Percentiles rank a stretch among this genome's conserved stretches.
phyloP scores from a whole-genome alignment of 2,329 filamentous ascomycete species.

The Pleomassaria siparia region DNA sequence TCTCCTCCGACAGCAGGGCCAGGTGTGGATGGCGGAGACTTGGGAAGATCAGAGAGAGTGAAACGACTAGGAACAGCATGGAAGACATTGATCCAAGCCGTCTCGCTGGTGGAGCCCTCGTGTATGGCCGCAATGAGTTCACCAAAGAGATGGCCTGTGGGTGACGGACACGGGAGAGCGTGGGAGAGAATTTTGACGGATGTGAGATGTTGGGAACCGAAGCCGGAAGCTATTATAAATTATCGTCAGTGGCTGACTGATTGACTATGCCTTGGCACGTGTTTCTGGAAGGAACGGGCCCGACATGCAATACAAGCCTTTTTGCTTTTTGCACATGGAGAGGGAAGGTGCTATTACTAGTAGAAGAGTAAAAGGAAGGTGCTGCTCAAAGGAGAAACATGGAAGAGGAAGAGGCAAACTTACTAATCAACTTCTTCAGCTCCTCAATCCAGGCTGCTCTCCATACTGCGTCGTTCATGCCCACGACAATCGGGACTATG shows the following conservation, averaged over 20 bases:
- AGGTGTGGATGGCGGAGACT: slow-evolving; percentile 64
- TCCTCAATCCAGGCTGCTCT: slow-evolving; percentile 36
- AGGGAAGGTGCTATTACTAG: too few relatives aligned
- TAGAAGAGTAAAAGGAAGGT: neutral
- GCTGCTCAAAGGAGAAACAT: neutral
- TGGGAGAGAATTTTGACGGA: slow-evolving; percentile 62
- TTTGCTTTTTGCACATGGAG: too few relatives aligned
- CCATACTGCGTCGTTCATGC: slow-evolving; percentile 22
- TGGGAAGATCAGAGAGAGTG: slow-evolving; percentile 62
- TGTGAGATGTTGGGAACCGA: slow-evolving; percentile 35
- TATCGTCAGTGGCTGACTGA: neutral
- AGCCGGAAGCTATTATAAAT: slow-evolving; percentile 31
- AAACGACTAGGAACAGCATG: slow-evolving; percentile 65
- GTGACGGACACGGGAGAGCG: slow-evolving; percentile 59
- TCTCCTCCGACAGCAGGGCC: slow-evolving; percentile 53
- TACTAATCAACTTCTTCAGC: slow-evolving; percentile 36
- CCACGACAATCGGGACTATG: slow-evolving; percentile 27
- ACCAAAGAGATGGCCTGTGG: slow-evolving; percentile 54
- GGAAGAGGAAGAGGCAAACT: slow-evolving; percentile 11
- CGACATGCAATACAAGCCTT: too few relatives aligned
- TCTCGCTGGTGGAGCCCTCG: slow-evolving; percentile 53
- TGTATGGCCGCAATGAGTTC: slow-evolving; percentile 59
- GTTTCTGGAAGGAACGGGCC: too few relatives aligned
- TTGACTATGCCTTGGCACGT: too few relatives aligned
- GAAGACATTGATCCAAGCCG: slow-evolving; percentile 64